Base-by-base conservation (phyloP, 2,329 filamentous ascomycete genomes). In the Phialemonium atrogriseum region DNA sequence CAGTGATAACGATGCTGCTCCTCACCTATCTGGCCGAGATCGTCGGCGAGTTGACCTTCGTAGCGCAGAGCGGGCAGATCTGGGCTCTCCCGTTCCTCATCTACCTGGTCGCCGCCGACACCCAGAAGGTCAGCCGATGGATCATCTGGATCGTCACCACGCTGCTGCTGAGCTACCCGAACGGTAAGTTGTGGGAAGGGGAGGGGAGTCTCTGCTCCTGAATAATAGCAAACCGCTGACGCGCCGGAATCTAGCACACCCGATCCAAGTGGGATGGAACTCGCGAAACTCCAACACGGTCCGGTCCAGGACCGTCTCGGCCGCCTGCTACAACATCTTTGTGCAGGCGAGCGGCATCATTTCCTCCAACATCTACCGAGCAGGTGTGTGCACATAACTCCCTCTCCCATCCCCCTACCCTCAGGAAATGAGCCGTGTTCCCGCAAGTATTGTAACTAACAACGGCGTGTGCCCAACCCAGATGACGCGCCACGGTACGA, bases 81-180 rank as follows among this genome's bases (percentile, higher is more conserved):
- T 82, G 77, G 77, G 59, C 66, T 3, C 53, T 81, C 4, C 75
- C 76, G 0, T 72, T 73, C 38, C 45, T 82, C 21, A 50, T 78
- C 18, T 63, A 64, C 11, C 55, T 77, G 7, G 48, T 60, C 37
- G 42, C 62, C 40, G 48, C 55, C 9, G 51, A 66, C 37, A 56
- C 57, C 2, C 47, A 46, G 2, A 37, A 44, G 2, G 51, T 53
- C 5, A 62, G 53, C 37, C 54, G 54, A 33, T 68, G 63, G 64
- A 39, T 54, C 3, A 47, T 62, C 3, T 68, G 54, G 39, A 40
- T 55, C 4, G 43, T 68, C 30, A 64, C 61, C 22, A 59, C 56
- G 2, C 39, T 62, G 7, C 41, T 66, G 11, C 51, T 67, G 8
- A 48, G 46, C 8, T 64, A 58, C 34, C 63, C 56, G 9, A 61